phyloP scores from a whole-genome alignment of 495 filamentous ascomycete species.

The Aspergillus indologenus region DNA sequence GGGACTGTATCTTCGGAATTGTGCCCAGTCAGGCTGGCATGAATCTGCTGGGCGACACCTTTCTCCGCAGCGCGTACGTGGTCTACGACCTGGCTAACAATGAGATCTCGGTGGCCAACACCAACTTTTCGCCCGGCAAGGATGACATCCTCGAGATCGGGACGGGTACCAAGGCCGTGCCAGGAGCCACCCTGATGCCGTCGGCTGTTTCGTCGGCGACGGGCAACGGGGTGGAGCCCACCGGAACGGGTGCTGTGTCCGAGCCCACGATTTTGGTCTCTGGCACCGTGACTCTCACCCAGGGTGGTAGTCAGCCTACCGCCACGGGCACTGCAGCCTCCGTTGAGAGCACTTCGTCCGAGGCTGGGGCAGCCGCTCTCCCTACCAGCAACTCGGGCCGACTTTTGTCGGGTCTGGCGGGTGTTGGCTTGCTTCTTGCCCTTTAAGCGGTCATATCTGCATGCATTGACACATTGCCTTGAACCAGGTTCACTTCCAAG shows the following conservation, averaged over 20 bases:
- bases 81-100: conserved; percentile 85
- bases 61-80: conserved; percentile 84
- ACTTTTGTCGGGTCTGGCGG: conserved; percentile 23
- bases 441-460: conserved; percentile 3
- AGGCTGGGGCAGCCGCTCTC: conserved; percentile 12
- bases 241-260: background rate
- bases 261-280: background rate
- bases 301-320: background rate
- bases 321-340: conserved; percentile 4
- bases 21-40: conserved; percentile 53
- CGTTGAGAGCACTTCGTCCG: conserved; percentile 12
- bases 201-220: conserved; percentile 51
- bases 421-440: conserved; percentile 22
- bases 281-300: background rate
- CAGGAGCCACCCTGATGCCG: conserved; percentile 59
- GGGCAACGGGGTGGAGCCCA: conserved; percentile 1
- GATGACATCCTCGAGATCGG: conserved; percentile 67
- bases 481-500: background rate
- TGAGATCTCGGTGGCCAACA: conserved; percentile 72
- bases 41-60: conserved; percentile 79
- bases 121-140: conserved; percentile 66
- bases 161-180: conserved; percentile 58
- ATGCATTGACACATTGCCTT: background rate
- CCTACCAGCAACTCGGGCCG: conserved; percentile 21
- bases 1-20: conserved; percentile 66